Evolutionary conservation across 139 green algal genomes (phyloP).

Genomic region (Volvox africanus): DNA sequence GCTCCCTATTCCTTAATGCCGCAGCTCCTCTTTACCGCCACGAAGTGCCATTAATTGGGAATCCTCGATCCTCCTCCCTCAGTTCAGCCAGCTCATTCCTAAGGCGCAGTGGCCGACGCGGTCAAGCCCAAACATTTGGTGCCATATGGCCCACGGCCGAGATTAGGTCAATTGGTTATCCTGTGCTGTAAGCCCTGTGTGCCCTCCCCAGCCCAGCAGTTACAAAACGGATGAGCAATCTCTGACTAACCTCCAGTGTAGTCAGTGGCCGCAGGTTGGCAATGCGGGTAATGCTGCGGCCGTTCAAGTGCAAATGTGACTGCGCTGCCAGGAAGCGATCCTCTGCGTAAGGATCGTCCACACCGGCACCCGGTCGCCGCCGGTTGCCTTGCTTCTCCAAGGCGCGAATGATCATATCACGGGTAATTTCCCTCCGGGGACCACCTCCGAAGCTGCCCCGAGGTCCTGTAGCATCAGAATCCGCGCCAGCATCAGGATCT

Average conservation of each 20-base stretch:
- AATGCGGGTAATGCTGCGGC: slow-evolving; percentile 40
- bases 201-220: too few relatives aligned
- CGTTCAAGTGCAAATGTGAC: slow-evolving; percentile 62
- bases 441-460: background rate
- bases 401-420: slow-evolving; percentile 46
- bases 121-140: too few relatives aligned
- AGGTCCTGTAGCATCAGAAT: background rate
- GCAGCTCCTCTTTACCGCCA: too few relatives aligned
- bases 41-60: too few relatives aligned
- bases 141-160: too few relatives aligned
- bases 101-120: too few relatives aligned
- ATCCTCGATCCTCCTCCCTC: too few relatives aligned
- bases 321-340: slow-evolving; percentile 42
- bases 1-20: too few relatives aligned
- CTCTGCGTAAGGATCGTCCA: slow-evolving; percentile 14
- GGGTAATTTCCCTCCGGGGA: slow-evolving; percentile 16
- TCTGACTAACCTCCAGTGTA: slow-evolving; percentile 36
- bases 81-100: too few relatives aligned
- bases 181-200: too few relatives aligned
- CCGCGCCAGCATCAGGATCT: background rate
- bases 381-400: slow-evolving; percentile 45
- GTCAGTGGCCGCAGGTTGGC: slow-evolving; percentile 25
- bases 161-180: too few relatives aligned
- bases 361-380: background rate
- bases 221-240: too few relatives aligned